These are phyloP conservation scores for Sordariomycetes sp. DNA, from an alignment of 2,329 filamentous ascomycete species.

Conservation along the genomic window DNA sequence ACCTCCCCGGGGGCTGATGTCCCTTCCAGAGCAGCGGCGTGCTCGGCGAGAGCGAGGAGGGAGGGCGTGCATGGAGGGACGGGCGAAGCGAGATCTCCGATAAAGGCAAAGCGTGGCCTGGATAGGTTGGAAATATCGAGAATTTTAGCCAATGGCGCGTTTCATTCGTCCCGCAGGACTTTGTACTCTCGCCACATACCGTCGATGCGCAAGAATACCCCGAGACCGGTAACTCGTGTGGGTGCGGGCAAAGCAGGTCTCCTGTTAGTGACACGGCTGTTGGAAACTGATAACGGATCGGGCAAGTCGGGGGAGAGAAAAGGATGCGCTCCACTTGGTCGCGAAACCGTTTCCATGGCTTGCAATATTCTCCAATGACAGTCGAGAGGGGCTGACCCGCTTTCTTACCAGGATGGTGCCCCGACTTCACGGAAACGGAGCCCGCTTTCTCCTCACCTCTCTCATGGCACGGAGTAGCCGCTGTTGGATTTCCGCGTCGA, in stretches of 20 bases:
- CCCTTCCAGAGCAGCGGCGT: background rate
- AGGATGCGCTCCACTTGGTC: background rate
- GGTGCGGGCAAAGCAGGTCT: background rate
- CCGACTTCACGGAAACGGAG: background rate
- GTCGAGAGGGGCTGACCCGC: background rate
- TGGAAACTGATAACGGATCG: background rate
- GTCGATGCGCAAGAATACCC: background rate
- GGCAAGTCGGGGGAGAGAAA: background rate
- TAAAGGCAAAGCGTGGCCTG: background rate
- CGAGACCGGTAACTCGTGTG: background rate
- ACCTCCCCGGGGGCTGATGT: background rate
- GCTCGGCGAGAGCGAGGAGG: background rate
- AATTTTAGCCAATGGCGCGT: slow-evolving; percentile 2
- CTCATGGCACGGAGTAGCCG: background rate
- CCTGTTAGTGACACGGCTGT: background rate
- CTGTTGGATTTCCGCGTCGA: background rate
- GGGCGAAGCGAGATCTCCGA: background rate
- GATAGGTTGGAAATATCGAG: slow-evolving; percentile 2
- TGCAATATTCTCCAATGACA: slow-evolving; percentile 3
- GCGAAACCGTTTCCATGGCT: background rate
- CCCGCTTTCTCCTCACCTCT: background rate
- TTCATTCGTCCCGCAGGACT: background rate
- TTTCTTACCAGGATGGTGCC: background rate
- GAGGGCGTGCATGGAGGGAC: background rate
- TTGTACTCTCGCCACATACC: background rate